These are phyloP conservation scores for Parietaria judaica DNA, from an alignment of 306 rosid species.

Conservation along the genomic window DNA sequence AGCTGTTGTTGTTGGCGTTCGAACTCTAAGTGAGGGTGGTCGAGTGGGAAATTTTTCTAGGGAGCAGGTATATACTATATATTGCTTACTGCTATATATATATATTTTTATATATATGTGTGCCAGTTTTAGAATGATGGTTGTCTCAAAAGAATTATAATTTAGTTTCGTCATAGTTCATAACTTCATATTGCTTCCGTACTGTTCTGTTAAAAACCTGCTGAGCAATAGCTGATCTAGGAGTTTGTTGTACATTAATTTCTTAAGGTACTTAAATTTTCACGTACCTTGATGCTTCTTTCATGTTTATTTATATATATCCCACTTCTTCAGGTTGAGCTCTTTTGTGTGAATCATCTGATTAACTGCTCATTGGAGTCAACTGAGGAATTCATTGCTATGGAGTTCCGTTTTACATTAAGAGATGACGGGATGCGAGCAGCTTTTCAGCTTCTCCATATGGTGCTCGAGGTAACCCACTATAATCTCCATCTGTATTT, in stretches of 20 bases:
- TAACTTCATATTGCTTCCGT: neutral
- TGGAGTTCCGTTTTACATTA: constrained; percentile 98
- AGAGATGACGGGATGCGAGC: constrained; percentile 97
- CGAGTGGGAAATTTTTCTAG: constrained; percentile 95
- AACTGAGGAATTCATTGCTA: constrained; percentile 90
- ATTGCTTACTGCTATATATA: no score
- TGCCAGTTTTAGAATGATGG: neutral
- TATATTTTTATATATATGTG: neutral
- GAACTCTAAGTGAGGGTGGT: constrained; percentile 99
- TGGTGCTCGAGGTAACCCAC: constrained; percentile 85
- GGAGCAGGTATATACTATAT: constrained; percentile 63
- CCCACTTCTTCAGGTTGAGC: constrained; percentile 63
- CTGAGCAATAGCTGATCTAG: neutral
- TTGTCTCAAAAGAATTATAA: neutral
- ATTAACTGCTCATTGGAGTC: constrained; percentile 97
- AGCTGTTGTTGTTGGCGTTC: constrained; percentile 96
- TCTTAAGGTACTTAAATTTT: neutral
- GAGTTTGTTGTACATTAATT: neutral
- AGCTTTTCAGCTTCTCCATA: constrained; percentile 96
- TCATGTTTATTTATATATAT: constrained; percentile 8
- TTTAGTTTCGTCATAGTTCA: neutral
- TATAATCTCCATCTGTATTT: neutral
- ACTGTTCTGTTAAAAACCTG: neutral
- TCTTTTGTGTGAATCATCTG: constrained; percentile 93
- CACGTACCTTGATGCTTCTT: neutral